These are phyloP conservation scores for Erigeron canadensis DNA, from an alignment of 129 eudicot genomes.

Conservation along the genomic window DNA sequence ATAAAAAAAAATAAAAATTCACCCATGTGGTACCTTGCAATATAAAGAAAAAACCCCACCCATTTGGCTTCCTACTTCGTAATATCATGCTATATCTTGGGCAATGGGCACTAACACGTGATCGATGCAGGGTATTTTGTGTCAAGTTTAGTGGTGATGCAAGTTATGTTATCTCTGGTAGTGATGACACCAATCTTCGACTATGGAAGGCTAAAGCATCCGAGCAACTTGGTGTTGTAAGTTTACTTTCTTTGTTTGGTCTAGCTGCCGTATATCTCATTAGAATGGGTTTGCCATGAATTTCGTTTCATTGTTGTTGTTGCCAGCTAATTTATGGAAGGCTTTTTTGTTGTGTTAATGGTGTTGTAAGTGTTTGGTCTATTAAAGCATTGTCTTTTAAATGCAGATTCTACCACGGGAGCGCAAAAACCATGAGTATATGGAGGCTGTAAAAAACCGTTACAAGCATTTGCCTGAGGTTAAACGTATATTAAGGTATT, in stretches of 20 bases:
- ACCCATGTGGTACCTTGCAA: too few species aligned
- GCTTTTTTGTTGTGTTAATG: constrained; percentile 11
- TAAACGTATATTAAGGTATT: constrained; percentile 83
- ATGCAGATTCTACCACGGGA: constrained; percentile 93
- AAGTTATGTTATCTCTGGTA: constrained; percentile 86
- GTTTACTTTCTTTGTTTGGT: constrained; percentile 15
- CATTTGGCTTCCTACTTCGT: too few species aligned
- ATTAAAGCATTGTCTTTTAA: not conserved
- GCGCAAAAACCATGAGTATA: constrained; percentile 81
- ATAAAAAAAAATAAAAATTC: too few species aligned
- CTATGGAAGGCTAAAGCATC: constrained; percentile 99
- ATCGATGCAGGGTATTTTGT: constrained; percentile 67
- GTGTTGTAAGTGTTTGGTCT: not conserved
- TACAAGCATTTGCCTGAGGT: constrained; percentile 97
- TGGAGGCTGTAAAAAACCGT: constrained; percentile 83
- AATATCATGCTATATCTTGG: not conserved
- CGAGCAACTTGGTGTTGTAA: constrained; percentile 92
- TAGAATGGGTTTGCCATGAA: not conserved
- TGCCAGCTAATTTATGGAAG: not conserved
- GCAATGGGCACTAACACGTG: not conserved
- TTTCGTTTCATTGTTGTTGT: not conserved
- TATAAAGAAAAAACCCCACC: too few species aligned
- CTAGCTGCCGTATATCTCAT: not conserved
- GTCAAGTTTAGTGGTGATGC: constrained; percentile 89
- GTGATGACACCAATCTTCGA: constrained; percentile 96